Conservation (phyloP, 2,329 filamentous ascomycete genomes). For the Trichoderma atroviride region DNA sequence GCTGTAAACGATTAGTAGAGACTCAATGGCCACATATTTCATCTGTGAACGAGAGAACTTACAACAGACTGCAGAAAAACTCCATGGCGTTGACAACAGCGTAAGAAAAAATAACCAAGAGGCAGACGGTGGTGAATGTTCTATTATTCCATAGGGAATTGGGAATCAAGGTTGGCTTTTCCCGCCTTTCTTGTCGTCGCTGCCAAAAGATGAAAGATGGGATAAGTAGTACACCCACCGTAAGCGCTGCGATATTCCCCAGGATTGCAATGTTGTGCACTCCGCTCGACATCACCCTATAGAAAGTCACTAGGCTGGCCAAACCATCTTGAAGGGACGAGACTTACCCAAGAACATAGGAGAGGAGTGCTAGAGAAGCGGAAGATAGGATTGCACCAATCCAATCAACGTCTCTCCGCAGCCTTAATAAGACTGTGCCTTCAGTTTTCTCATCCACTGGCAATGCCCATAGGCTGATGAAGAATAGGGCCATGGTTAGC, state of each 20-base stretch:
- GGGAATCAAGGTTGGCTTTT: constrained; percentile 45
- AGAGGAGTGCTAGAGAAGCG: constrained; percentile 50
- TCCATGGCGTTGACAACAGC: constrained; percentile 50
- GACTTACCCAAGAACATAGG: constrained; percentile 54
- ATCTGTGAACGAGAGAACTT: not conserved
- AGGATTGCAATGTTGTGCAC: not conserved
- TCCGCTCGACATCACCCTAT: constrained; percentile 1
- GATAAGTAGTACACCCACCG: constrained; percentile 16
- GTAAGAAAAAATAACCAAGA: constrained; percentile 47
- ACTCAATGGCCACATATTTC: not conserved
- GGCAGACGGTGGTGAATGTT: constrained; percentile 54
- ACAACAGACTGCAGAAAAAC: constrained; percentile 34
- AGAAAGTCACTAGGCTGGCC: not conserved
- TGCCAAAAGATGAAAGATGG: constrained; percentile 28
- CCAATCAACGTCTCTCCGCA: constrained; percentile 53
- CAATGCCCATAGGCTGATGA: constrained; percentile 30
- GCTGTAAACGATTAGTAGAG: constrained; percentile 39
- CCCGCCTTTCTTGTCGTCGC: constrained; percentile 25
- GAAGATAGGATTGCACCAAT: constrained; percentile 51
- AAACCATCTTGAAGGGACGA: constrained; percentile 37
- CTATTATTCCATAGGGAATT: constrained; percentile 60
- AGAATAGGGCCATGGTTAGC: constrained; percentile 42
- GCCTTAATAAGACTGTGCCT: not conserved
- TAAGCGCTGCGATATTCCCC: constrained; percentile 25
- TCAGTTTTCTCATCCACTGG: not conserved